A percentile compares a stretch with the other conserved stretches of the same genome.
Conservation (phyloP, 2,329 filamentous ascomycete species). For the Xylaria sp. region DNA sequence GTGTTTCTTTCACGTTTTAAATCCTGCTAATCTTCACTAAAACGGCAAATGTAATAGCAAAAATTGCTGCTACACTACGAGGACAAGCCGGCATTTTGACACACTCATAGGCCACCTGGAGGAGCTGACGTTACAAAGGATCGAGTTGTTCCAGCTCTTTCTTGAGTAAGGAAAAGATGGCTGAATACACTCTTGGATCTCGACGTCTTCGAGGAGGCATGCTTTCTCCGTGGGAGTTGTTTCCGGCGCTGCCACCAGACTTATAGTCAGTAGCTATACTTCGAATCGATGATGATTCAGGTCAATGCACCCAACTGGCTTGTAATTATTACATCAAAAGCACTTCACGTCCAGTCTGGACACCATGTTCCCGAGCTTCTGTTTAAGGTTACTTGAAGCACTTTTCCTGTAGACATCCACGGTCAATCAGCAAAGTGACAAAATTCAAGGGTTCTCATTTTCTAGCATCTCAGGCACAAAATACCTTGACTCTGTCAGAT, state of each 20-base stretch:
- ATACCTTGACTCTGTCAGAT: slow-evolving; percentile 2
- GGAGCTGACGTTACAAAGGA: not conserved
- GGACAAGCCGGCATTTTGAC: not conserved
- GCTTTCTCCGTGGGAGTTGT: not conserved
- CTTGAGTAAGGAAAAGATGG: not conserved
- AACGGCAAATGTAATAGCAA: slow-evolving; percentile 6
- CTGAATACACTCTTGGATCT: not conserved
- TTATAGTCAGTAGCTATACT: slow-evolving; percentile 2
- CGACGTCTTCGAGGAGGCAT: not conserved
- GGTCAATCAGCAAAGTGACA: not conserved
- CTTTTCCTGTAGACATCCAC: not conserved
- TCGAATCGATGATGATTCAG: not conserved
- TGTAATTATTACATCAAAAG: slow-evolving; percentile 1
- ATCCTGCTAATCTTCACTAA: slow-evolving; percentile 13
- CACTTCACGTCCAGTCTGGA: not conserved
- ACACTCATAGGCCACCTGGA: slow-evolving; percentile 1
- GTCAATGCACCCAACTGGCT: slow-evolving; percentile 8
- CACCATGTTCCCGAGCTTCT: not conserved
- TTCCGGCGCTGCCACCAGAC: not conserved
- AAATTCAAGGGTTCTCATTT: not conserved
- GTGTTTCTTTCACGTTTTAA: not conserved
- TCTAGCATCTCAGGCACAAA: not conserved
- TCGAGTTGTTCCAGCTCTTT: not conserved
- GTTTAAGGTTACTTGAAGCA: too few species aligned
- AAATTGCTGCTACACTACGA: not conserved